Evolutionary conservation across 164 flowering plant genomes (phyloP), one percentile per base, ranked within the genome.

Genomic region (Liquidambar formosana): DNA sequence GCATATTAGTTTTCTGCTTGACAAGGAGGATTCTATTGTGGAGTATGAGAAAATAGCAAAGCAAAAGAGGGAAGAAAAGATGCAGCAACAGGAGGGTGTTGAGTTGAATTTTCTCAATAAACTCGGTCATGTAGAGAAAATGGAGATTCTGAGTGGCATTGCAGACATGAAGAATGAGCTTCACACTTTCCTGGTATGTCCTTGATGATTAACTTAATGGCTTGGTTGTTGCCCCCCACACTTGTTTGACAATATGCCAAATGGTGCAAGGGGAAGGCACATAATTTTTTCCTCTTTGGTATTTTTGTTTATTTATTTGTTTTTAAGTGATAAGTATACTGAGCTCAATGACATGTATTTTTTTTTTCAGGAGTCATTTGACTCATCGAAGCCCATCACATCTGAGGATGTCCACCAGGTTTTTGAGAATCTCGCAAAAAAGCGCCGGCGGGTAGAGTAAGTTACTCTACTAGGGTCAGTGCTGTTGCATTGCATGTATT

Each of bases 1-100:
- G 79, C 70, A 78, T 22, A 74, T 90, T 59, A 56, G 77, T 44
- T 92, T 77, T 83, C 81, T 96, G 69, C 82, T 89, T 68, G 98
- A 89, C 74, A 83, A 76, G 75, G 98, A 91, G 71, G 98, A 93
- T 71, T 76, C 98, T 4, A 93, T 96, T 62, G 87, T 77, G 19
- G 97, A 93, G 81, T 96, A 96, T 80, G 99, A 96, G 79, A 88
- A 85, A 71, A 74, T 84, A 73, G 99, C 88, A 25, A 88, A 85
- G 77, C 80, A 79, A 83, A 96, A 85, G 77, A 90, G 99, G 83
- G 87, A 85, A 72, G 95, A 93, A 75, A 93, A 91, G 65, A 65
- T 90, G 82, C 89, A 91, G 80, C 83, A 90, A 72, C 88, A 82
- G 69, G 95, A 92, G 74, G 92, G 91, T 33, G 88, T 66, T 33